Conservation (phyloP, 768 basidiomycete species). For the Gyrodon lividus region DNA sequence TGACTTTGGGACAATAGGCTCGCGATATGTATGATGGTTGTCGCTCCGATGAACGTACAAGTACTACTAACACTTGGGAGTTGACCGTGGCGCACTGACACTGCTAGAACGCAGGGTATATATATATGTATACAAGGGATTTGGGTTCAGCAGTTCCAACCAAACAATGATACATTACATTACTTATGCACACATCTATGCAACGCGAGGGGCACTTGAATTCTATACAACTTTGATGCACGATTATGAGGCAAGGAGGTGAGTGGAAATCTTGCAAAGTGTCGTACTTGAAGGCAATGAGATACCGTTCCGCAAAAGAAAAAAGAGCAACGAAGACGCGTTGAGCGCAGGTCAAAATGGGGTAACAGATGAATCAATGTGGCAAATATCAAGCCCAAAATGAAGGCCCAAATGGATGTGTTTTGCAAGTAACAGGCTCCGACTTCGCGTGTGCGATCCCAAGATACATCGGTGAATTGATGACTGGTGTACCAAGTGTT, state of each 20-base stretch:
- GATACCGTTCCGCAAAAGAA: neutral
- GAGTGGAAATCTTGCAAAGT: constrained; percentile 2
- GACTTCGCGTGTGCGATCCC: too few species aligned
- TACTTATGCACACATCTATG: neutral
- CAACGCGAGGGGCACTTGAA: neutral
- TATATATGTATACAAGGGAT: neutral
- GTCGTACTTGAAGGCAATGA: neutral
- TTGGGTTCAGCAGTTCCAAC: neutral
- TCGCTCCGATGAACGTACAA: too few species aligned
- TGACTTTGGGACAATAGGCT: too few species aligned
- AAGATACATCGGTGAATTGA: neutral
- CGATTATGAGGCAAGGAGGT: neutral
- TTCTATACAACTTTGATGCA: neutral
- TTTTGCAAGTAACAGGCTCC: neutral
- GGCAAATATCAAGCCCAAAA: neutral
- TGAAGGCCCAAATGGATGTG: neutral
- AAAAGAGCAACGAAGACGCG: too few species aligned
- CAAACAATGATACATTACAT: neutral
- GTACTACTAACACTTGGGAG: too few species aligned
- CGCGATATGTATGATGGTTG: too few species aligned
- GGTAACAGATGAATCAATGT: neutral
- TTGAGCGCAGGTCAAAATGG: neutral
- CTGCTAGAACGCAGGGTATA: too few species aligned
- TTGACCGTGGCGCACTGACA: too few species aligned
- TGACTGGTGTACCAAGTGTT: neutral